A percentile compares a stretch with the other conserved stretches of the same genome.
phyloP scores from a whole-genome alignment of 73 alveolate genomes.

The Symbiodinium pilosum region DNA sequence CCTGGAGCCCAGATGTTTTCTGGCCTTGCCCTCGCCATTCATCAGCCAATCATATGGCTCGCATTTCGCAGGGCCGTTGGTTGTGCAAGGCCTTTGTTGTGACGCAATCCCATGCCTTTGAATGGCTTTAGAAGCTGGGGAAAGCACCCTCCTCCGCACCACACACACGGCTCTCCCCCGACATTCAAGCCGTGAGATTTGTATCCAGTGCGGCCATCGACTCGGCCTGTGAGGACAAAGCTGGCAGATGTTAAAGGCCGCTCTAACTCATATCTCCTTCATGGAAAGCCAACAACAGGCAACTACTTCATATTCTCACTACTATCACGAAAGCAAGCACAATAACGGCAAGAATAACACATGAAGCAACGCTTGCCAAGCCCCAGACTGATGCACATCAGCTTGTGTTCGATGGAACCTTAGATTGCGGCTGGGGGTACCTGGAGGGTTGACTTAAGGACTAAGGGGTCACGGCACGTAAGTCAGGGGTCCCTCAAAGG shows the following conservation, averaged over 20 bases:
- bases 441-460: too few species aligned
- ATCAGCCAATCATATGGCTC: slow-evolving; percentile 84
- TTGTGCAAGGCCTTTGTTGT: slow-evolving; percentile 28
- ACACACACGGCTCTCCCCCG: slow-evolving; percentile 88
- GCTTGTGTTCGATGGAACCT: slow-evolving; percentile 84
- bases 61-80: slow-evolving; percentile 42
- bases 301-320: too few species aligned
- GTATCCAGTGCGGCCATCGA: slow-evolving; percentile 65
- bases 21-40: slow-evolving; percentile 93
- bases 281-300: too few species aligned
- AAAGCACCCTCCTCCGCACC: slow-evolving; percentile 74
- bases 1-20: background rate
- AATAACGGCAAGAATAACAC: too few species aligned
- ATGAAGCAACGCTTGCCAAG: background rate
- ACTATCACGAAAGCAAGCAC: too few species aligned
- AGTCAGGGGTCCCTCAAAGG: too few species aligned
- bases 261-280: too few species aligned
- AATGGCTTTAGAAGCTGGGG: background rate
- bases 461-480: too few species aligned
- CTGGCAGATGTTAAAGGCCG: too few species aligned
- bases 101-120: background rate
- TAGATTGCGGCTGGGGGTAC: too few species aligned
- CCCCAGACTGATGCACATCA: slow-evolving; percentile 60
- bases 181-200: slow-evolving; percentile 50
- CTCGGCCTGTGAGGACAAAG: slow-evolving; percentile 17